Conservation (phyloP, 257 asterid genomes). For the Petrea volubilis region DNA sequence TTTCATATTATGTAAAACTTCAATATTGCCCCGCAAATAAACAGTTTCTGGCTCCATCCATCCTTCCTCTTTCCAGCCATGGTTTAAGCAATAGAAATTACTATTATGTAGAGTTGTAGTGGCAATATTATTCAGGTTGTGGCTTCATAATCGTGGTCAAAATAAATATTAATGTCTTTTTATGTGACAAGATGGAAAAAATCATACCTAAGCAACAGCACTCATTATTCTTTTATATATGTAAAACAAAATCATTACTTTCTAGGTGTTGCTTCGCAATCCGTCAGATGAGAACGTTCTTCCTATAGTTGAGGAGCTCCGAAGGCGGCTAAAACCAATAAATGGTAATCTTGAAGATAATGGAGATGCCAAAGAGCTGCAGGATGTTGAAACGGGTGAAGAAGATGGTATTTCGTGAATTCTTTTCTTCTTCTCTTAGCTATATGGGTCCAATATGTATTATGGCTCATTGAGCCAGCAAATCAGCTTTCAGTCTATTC, state of each 20-base stretch:
- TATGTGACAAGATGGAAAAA: neutral
- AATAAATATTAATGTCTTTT: neutral
- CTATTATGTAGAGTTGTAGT: neutral
- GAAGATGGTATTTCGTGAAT: conserved; percentile 66
- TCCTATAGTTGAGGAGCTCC: conserved; percentile 82
- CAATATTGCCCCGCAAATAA: too few relatives aligned
- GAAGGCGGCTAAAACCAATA: conserved; percentile 65
- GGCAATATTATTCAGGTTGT: neutral
- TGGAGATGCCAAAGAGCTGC: conserved; percentile 62
- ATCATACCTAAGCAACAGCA: too few relatives aligned
- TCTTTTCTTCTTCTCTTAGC: neutral
- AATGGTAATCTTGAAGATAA: conserved; percentile 52
- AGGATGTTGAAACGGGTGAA: conserved; percentile 70
- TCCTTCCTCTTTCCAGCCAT: too few relatives aligned
- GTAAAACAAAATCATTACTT: conserved; percentile 12
- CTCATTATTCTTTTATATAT: too few relatives aligned
- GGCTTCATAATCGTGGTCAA: neutral
- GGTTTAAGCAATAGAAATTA: neutral
- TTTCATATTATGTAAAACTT: too few relatives aligned
- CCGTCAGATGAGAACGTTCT: conserved; percentile 73
- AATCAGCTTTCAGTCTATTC: neutral
- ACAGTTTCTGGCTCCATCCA: too few relatives aligned
- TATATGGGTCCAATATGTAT: too few relatives aligned
- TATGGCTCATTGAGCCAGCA: conserved; percentile 1
- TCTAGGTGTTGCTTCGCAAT: conserved; percentile 79